These are phyloP conservation scores for Helicostylum pulchrum DNA, from an alignment of 192 early-diverging fungal genomes.

Conservation along the genomic window DNA sequence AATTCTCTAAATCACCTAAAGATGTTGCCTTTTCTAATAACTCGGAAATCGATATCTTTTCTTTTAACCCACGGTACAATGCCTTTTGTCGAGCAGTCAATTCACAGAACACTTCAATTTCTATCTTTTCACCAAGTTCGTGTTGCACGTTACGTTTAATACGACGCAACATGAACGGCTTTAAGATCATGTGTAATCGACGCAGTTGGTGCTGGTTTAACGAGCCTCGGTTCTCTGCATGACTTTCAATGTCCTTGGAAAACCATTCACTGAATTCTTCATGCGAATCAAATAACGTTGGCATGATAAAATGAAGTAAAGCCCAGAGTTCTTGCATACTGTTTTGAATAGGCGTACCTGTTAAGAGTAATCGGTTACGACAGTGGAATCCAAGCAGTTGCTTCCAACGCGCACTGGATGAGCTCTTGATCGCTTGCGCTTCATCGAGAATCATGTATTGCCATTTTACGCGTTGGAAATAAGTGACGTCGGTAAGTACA, in stretches of 20 bases:
- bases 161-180: slow-evolving; percentile 93
- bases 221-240: slow-evolving; percentile 77
- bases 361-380: slow-evolving; percentile 81
- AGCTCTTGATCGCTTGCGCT: slow-evolving; percentile 92
- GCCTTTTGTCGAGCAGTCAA: slow-evolving; percentile 71
- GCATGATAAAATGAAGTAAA: slow-evolving; percentile 93
- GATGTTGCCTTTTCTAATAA: slow-evolving; percentile 66
- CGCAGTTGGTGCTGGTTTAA: slow-evolving; percentile 83
- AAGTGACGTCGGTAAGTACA: slow-evolving; percentile 73
- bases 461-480: slow-evolving; percentile 85
- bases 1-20: slow-evolving; percentile 62
- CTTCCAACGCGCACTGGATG: slow-evolving; percentile 84
- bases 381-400: slow-evolving; percentile 79
- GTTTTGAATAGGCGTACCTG: slow-evolving; percentile 94
- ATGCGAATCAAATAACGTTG: slow-evolving; percentile 88
- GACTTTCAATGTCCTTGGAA: slow-evolving; percentile 86
- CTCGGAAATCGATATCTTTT: slow-evolving; percentile 77
- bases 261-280: slow-evolving; percentile 96
- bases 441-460: slow-evolving; percentile 96
- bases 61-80: slow-evolving; percentile 71
- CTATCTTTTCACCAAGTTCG: slow-evolving; percentile 90
- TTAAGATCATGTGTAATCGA: slow-evolving; percentile 86
- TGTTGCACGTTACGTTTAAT: slow-evolving; percentile 89
- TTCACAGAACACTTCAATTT: slow-evolving; percentile 75
- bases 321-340: slow-evolving; percentile 95